Base-by-base conservation (phyloP, 83 land plant species). In the Thuja plicata region DNA sequence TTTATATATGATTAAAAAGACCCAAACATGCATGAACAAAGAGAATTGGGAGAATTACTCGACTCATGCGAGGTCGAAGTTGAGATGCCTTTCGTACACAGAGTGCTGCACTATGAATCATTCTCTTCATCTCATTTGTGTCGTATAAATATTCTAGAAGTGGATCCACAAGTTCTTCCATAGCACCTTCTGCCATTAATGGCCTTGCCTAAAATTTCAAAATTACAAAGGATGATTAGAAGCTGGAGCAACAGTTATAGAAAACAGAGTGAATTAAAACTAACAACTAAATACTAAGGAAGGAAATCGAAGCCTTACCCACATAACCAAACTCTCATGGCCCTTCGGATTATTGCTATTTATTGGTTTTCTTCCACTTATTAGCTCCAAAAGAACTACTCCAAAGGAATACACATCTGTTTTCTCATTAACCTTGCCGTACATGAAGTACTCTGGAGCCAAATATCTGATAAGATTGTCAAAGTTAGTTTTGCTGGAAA, bases 391-490 rank as follows among this genome's bases (percentile, higher is more conserved):
- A 55, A 97, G 96, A 46, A 98, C 98, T 66, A 98, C 99, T 46
- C 99, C 99, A 92, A 93, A 98, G n/a, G 99, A 94, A 88, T 96
- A 98, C 19, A 98, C 99, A 89, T 98, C 99, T 19, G 96, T 94
- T 90, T 96, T 97, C 45, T 94, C 93, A 88, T 91, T 95, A 57
- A 98, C 93, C 81, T 94, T 96, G 38, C 99, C 99, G 90, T 91
- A 93, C 97, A 96, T 94, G 91, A 98, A 97, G 89, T 96, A 98
- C 76, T 98, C 99, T 78, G 99, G 99, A 87, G 99, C 99, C 73
- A 66, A 24, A 66, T 66, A 66, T 35, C 79, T 76, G 40, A 24
- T 24, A 70, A 76, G 30, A 76, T 34, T 34, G 35, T 76, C 15
- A 27, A 35, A 16, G 30, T 24, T 76, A 76, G 30, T 34, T 76